phyloP scores from a whole-genome alignment of 2,329 filamentous ascomycete genomes.

The Tolypocladium cylindrosporum region DNA sequence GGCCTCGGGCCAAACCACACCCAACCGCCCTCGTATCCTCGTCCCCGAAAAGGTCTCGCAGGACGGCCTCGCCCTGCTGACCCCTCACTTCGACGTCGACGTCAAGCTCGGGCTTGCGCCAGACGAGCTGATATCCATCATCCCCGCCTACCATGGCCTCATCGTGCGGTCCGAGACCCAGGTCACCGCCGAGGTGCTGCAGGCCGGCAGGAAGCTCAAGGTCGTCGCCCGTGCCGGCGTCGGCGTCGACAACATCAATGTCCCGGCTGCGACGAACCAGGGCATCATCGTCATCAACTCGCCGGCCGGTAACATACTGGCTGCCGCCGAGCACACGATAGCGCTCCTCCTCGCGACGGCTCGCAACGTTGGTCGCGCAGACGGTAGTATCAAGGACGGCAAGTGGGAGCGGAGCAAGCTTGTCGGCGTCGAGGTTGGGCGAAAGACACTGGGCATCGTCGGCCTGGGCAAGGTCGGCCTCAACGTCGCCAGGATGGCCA shows the following conservation, averaged over 20 bases:
- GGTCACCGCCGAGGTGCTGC: slow-evolving; percentile 59
- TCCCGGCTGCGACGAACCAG: slow-evolving; percentile 58
- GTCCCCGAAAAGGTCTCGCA: slow-evolving; percentile 72
- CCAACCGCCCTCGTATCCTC: slow-evolving; percentile 40
- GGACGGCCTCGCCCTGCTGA: slow-evolving; percentile 64
- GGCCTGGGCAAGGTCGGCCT: slow-evolving; percentile 77
- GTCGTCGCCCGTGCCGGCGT: slow-evolving; percentile 76
- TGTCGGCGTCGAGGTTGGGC: slow-evolving; percentile 68
- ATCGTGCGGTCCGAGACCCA: slow-evolving; percentile 77
- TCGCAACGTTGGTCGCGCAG: slow-evolving; percentile 62
- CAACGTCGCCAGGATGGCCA: slow-evolving; percentile 69
- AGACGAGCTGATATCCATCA: slow-evolving; percentile 54
- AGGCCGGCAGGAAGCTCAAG: slow-evolving; percentile 57
- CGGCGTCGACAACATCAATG: slow-evolving; percentile 75
- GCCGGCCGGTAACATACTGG: slow-evolving; percentile 69
- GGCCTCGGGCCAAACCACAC: not conserved
- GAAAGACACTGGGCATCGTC: slow-evolving; percentile 67
- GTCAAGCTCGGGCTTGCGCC: slow-evolving; percentile 52
- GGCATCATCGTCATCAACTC: slow-evolving; percentile 76
- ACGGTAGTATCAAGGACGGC: slow-evolving; percentile 57
- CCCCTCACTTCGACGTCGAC: slow-evolving; percentile 59
- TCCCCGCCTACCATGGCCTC: slow-evolving; percentile 63
- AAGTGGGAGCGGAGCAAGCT: slow-evolving; percentile 68
- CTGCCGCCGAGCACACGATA: slow-evolving; percentile 70
- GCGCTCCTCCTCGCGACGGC: slow-evolving; percentile 65